Conservation (phyloP, 2,329 filamentous ascomycete genomes). For the Talaromyces funiculosus region DNA sequence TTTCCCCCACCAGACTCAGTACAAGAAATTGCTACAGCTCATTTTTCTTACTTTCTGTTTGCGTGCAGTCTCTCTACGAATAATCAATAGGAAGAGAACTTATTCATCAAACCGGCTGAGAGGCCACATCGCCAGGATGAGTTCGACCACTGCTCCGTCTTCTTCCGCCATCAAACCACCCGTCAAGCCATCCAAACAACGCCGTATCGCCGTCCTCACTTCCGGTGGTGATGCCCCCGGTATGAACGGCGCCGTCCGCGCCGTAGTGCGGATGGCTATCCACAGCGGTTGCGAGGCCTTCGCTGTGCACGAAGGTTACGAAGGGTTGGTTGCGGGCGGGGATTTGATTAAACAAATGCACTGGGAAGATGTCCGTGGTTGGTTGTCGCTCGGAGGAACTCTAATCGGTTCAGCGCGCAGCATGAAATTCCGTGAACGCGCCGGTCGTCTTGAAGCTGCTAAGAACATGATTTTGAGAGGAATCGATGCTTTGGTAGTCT, state of each 20-base stretch:
- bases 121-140: slow-evolving; percentile 20
- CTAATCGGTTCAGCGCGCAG: slow-evolving; percentile 93
- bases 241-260: slow-evolving; percentile 88
- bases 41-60: slow-evolving; percentile 13
- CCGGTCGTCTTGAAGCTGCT: slow-evolving; percentile 75
- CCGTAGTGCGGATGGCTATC: slow-evolving; percentile 86
- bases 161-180: slow-evolving; percentile 21
- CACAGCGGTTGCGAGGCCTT: slow-evolving; percentile 74
- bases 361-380: slow-evolving; percentile 93
- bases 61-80: not conserved
- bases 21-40: slow-evolving; percentile 15
- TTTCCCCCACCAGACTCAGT: slow-evolving; percentile 19
- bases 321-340: slow-evolving; percentile 85
- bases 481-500: slow-evolving; percentile 94
- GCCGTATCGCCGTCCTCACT: slow-evolving; percentile 83
- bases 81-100: not conserved
- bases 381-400: slow-evolving; percentile 87
- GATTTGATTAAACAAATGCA: slow-evolving; percentile 80
- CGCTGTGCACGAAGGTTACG: slow-evolving; percentile 89
- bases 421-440: slow-evolving; percentile 83
- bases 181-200: slow-evolving; percentile 44
- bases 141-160: slow-evolving; percentile 9
- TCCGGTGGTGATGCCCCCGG: slow-evolving; percentile 90
- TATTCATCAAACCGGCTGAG: not conserved
- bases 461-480: slow-evolving; percentile 92